Evolutionary conservation across 1,284 basidiomycete genomes (phyloP).

Genomic region (Trichosporon sp.): DNA sequence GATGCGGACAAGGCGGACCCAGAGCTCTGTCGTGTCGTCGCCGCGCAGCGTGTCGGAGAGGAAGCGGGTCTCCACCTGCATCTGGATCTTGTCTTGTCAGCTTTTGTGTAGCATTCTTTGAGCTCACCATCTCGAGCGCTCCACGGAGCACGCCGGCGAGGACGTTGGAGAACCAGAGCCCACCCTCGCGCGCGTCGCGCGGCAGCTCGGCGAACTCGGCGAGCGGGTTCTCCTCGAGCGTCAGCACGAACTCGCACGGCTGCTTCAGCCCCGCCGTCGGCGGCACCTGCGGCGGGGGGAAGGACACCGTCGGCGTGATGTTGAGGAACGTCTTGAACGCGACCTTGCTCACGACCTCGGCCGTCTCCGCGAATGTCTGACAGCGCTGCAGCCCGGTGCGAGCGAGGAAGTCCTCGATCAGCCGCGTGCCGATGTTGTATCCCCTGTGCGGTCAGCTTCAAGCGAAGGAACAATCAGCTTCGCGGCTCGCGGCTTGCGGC

Average conservation of each 20-base stretch:
- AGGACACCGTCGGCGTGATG: conserved; percentile 77
- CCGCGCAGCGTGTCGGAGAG: conserved; percentile 85
- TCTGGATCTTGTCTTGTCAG: conserved; percentile 67
- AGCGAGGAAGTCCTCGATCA: conserved; percentile 97
- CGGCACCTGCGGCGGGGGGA: conserved; percentile 55
- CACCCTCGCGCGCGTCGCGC: conserved; percentile 79
- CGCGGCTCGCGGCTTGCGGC: too few species aligned
- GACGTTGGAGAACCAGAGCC: conserved; percentile 95
- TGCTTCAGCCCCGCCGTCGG: conserved; percentile 19
- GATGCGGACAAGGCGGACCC: conserved; percentile 82
- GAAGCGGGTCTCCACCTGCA: conserved; percentile 90
- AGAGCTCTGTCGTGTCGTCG: conserved; percentile 90
- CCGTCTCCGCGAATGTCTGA: conserved; percentile 85
- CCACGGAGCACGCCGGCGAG: conserved; percentile 90
- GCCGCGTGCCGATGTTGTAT: conserved; percentile 91
- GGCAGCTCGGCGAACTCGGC: conserved; percentile 97
- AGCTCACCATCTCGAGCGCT: conserved; percentile 88
- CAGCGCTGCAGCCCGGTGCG: conserved; percentile 80
- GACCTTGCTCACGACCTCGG: conserved; percentile 91
- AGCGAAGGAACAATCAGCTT: too few species aligned
- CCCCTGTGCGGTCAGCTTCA: conserved; percentile 64
- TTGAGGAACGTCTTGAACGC: conserved; percentile 99
- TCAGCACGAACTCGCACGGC: conserved; percentile 66
- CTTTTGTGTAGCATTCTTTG: background rate
- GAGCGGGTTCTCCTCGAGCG: conserved; percentile 91